These are phyloP conservation scores for Malassezia brasiliensis DNA, from an alignment of 1,284 basidiomycete species.

Conservation along the genomic window DNA sequence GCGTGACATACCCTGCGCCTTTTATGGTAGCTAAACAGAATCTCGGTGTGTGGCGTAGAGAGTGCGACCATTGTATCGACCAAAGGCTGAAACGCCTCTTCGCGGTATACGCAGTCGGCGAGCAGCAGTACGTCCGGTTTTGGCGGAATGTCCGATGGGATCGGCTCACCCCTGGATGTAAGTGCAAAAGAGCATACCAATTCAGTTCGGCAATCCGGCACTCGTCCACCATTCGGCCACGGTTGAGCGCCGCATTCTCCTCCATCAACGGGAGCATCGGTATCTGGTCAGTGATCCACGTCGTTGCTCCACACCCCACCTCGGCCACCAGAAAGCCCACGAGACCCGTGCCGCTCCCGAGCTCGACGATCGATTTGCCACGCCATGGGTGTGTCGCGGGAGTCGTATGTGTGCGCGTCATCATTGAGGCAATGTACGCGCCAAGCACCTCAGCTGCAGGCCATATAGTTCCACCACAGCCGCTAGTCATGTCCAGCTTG, in stretches of 20 bases:
- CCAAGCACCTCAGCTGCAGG: conserved; percentile 71
- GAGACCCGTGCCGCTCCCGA: conserved; percentile 76
- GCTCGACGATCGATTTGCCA: conserved; percentile 58
- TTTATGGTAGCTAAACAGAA: conserved; percentile 83
- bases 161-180: conserved; percentile 38
- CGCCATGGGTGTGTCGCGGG: conserved; percentile 22
- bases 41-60: conserved; percentile 50
- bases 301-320: conserved; percentile 54
- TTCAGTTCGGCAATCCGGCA: conserved; percentile 24
- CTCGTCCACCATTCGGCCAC: conserved; percentile 1
- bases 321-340: conserved; percentile 71
- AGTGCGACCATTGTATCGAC: conserved; percentile 68
- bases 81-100: conserved; percentile 72
- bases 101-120: conserved; percentile 82
- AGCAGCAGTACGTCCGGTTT: conserved; percentile 54
- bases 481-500: conserved; percentile 65
- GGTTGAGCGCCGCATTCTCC: conserved; percentile 30
- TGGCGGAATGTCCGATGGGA: conserved; percentile 46
- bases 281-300: conserved; percentile 79
- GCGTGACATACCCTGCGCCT: conserved; percentile 62
- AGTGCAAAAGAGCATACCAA: conserved; percentile 15
- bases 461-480: conserved; percentile 86
- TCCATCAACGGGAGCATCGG: conserved; percentile 39
- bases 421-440: conserved; percentile 27
- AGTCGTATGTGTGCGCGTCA: conserved; percentile 11